Base-by-base conservation (phyloP, 768 basidiomycete species). In the Hirschioporus abietinus region DNA sequence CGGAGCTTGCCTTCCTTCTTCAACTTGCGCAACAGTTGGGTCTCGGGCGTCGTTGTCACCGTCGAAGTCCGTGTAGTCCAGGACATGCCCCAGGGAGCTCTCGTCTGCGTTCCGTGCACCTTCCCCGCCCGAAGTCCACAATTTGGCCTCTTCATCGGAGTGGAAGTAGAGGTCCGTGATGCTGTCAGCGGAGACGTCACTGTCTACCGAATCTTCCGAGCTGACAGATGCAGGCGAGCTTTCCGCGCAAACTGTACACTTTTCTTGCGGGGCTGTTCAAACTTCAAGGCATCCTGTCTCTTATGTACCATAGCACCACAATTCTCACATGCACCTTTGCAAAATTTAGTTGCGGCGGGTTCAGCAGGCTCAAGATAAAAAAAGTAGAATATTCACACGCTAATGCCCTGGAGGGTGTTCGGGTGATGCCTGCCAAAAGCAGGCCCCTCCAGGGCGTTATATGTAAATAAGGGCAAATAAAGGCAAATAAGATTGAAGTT, bases 31-130 rank as follows among this genome's bases (percentile, higher is more conserved):
- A 82, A 87, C 26, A 93, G 77, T 66, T 77, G 74, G 9, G 72
- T 78, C 70, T 92, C 90, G 76, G 17, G 82, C 77, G 67, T 90
- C 86, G 58, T 88, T 79, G 68, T 93, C 91, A 26, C 90, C 91
- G 67, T 92, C 89, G 71, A 91, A 93, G 71, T 91, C 88, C 6
- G 90, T 90, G 67, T 89, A 76, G 69, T 92, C 89, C 7, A 89
- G 76, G 1, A 84, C 80, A 64, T 86, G 81, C 3, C 78, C 76
- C 1, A 77, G 71, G 60, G 73, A 73, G 27, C 82, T 74, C 10
- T 76, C 76, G 20, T 74, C 70, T 12, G 65, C 57, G 12, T 69
- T 67, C 60, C 60, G 3, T 65, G 70, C n/a, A 75, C n/a, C 25
- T 76, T 35, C 42, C 42, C 42, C 42, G 12, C 42, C 42, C 42